Base-by-base conservation (phyloP, 176 grass and related monocot species). In the Triticum monococcum region DNA sequence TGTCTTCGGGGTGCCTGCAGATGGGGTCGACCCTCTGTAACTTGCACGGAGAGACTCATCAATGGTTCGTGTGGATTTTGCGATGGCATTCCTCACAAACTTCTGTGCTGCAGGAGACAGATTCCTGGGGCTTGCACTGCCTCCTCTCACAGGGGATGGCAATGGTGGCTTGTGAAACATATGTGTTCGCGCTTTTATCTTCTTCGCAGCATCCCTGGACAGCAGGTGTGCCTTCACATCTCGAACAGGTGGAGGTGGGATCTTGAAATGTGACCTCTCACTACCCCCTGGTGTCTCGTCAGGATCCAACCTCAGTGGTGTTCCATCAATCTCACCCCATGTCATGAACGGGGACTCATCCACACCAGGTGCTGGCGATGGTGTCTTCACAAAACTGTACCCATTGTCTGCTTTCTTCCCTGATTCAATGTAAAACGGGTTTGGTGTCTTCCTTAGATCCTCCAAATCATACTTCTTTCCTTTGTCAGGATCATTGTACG, bases 301-400 rank as follows among this genome's bases (percentile, higher is more conserved):
- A 6, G 81, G 52, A 77, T 98, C 97, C 85, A 96, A 80, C 79
- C 93, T 91, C 82, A 98, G 31, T 0, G 97, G 97, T 9, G 97
- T 96, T 28, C 97, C 97, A 5, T 96, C 90, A 63, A 98, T 98
- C 80, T 98, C 97, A 64, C 93, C 93, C 96, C 97, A 98, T 3
- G 97, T 98, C 97, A 98, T 98, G 85, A 98, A 91, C 1, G 97
- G 93, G 0, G 97, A 98, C 77, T 96, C 97, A 68, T 96, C 97
- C n/a, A 90, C 90, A 36, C 97, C 97, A 2, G 97, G 94, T 9
- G 90, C 97, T 7, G 94, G 97, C 0, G 93, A 98, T 1, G 97
- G 97, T 1, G 97, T 98, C 48, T 86, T 96, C 26, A 98, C 97
- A 82, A 96, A 98, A 69, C 72, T 98, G 82, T 96, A 98, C 3